phyloP scores from a whole-genome alignment of 2,329 filamentous ascomycete species.

The Fusarium sp. region DNA sequence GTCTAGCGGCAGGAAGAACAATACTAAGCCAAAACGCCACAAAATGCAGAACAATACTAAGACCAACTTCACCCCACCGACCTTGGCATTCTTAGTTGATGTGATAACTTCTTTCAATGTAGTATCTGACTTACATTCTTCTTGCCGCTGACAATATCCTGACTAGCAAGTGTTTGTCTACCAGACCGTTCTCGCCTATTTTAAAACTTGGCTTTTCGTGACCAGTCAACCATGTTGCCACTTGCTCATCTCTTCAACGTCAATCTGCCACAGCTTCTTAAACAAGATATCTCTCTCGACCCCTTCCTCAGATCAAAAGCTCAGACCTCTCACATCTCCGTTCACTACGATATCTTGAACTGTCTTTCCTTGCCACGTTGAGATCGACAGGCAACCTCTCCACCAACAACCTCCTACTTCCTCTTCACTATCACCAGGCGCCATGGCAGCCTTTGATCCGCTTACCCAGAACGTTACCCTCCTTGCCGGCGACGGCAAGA shows the following conservation, averaged over 20 bases:
- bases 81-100: conserved; percentile 34
- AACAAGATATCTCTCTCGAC: conserved; percentile 19
- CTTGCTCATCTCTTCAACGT: conserved; percentile 18
- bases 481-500: conserved; percentile 53
- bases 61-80: conserved; percentile 36
- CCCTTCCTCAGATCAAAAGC: conserved; percentile 16
- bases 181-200: conserved; percentile 22
- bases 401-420: conserved; percentile 4
- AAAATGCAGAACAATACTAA: conserved; percentile 55
- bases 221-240: conserved; percentile 41
- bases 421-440: conserved; percentile 4
- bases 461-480: conserved; percentile 57
- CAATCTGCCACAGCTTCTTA: conserved; percentile 10
- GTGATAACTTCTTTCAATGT: conserved; percentile 41
- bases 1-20: conserved; percentile 49
- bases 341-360: conserved; percentile 15
- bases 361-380: conserved; percentile 10
- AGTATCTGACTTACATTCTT: conserved; percentile 41
- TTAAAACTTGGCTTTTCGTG: conserved; percentile 28
- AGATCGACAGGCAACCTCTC: neutral
- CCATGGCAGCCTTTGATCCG: conserved; percentile 55
- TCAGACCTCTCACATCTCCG: conserved; percentile 24
- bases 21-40: conserved; percentile 54
- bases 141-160: conserved; percentile 42
- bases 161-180: conserved; percentile 32